A percentile compares a stretch with the other conserved stretches of the same genome.
Conservation (phyloP, 129 eudicot species). For the Chrysanthemum makinoi region DNA sequence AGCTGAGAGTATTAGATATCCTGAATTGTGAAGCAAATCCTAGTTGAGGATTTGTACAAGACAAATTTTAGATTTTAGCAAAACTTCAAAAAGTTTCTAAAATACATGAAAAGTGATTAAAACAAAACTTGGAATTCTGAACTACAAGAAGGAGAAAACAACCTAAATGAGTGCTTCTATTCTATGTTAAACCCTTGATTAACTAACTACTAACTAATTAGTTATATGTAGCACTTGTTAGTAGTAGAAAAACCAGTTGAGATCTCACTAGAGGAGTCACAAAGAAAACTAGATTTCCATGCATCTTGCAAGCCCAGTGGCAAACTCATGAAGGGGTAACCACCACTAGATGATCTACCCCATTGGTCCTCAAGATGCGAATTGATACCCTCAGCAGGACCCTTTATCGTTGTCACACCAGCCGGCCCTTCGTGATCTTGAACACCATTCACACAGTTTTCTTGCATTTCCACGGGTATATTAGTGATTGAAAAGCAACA, state of each 20-base stretch:
- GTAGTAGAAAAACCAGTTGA: slow-evolving; percentile 70
- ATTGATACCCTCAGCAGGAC: slow-evolving; percentile 23
- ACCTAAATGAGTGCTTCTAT: slow-evolving; percentile 29
- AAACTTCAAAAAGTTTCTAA: slow-evolving; percentile 23
- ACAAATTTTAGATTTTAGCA: slow-evolving; percentile 13
- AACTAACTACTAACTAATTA: slow-evolving; percentile 26
- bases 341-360: slow-evolving; percentile 39
- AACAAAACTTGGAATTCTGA: slow-evolving; percentile 35
- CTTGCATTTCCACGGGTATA: slow-evolving; percentile 34
- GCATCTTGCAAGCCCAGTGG: slow-evolving; percentile 51
- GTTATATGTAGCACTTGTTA: slow-evolving; percentile 46
- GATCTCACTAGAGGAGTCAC: slow-evolving; percentile 81
- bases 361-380: slow-evolving; percentile 44
- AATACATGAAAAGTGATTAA: slow-evolving; percentile 36
- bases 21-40: slow-evolving; percentile 3
- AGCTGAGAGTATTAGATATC: neutral
- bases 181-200: slow-evolving; percentile 36
- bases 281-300: slow-evolving; percentile 61
- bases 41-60: slow-evolving; percentile 17
- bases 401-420: slow-evolving; percentile 26
- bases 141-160: slow-evolving; percentile 22
- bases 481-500: slow-evolving; percentile 40
- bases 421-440: slow-evolving; percentile 33
- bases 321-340: slow-evolving; percentile 40
- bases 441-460: slow-evolving; percentile 30